Percentiles rank a stretch among this genome's conserved stretches.
Conservation (phyloP, 805 yeast species). For the Cyberlindnera meyerae region DNA sequence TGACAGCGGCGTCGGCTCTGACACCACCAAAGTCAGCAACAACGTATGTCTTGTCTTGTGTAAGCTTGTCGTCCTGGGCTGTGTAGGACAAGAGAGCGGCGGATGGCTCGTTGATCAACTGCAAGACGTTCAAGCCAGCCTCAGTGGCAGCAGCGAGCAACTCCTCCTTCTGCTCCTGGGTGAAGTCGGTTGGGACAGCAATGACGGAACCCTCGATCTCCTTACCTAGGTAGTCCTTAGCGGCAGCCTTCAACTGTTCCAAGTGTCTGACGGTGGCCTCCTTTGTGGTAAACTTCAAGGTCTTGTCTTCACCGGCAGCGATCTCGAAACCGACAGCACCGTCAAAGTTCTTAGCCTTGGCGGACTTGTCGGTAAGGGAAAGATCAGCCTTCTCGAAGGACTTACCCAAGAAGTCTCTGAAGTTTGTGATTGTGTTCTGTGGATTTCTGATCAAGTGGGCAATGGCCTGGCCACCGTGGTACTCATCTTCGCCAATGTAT, state of each 20-base stretch:
- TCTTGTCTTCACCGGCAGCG: constrained; percentile 39
- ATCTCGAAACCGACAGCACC: constrained; percentile 71
- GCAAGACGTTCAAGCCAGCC: constrained; percentile 77
- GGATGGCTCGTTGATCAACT: constrained; percentile 87
- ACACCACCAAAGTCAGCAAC: constrained; percentile 97
- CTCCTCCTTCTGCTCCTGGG: constrained; percentile 64
- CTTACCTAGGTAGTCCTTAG: constrained; percentile 87
- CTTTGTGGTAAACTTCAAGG: constrained; percentile 50
- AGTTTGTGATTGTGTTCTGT: constrained; percentile 76
- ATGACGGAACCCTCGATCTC: constrained; percentile 77
- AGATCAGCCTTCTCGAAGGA: constrained; percentile 66
- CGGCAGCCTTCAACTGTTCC: constrained; percentile 75
- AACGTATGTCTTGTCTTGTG: constrained; percentile 70
- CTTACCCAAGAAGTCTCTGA: constrained; percentile 89
- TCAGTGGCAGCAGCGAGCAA: constrained; percentile 55
- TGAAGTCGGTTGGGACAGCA: constrained; percentile 86
- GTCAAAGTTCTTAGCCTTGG: constrained; percentile 58
- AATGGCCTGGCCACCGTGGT: constrained; percentile 94
- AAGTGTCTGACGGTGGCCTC: constrained; percentile 84
- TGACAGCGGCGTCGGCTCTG: constrained; percentile 91
- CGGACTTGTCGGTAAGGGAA: constrained; percentile 56
- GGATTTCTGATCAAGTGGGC: constrained; percentile 92
- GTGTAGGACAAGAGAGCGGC: constrained; percentile 86
- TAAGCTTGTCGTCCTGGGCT: constrained; percentile 32
- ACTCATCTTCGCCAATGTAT: constrained; percentile 91